phyloP scores from a whole-genome alignment of 768 basidiomycete species.

The Hericium coralloides region DNA sequence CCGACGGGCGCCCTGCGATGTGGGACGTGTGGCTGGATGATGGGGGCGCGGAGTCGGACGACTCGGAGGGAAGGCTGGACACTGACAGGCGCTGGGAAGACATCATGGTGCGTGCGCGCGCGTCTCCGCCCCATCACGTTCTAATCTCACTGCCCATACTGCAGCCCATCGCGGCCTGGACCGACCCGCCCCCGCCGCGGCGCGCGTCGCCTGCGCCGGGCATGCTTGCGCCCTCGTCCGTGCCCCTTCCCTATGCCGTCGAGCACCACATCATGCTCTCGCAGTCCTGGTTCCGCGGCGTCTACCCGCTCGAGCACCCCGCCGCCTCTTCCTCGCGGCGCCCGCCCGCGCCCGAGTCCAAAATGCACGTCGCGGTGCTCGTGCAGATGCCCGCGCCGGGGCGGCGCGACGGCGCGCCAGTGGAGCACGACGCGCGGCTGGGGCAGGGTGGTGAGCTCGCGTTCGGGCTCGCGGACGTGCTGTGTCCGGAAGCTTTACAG shows the following conservation, averaged over 20 bases:
- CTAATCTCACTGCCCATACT: neutral
- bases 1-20: slow-evolving; percentile 1
- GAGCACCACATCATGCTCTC: neutral
- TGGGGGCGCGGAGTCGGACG: neutral
- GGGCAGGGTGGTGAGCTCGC: neutral
- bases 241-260: neutral
- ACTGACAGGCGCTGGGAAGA: neutral
- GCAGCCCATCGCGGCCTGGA: slow-evolving; percentile 12
- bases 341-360: neutral
- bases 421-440: neutral
- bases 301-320: neutral
- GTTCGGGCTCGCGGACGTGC: neutral
- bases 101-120: neutral
- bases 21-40: slow-evolving; percentile 7
- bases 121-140: neutral
- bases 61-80: neutral
- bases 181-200: neutral
- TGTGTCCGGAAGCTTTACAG: neutral
- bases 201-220: neutral
- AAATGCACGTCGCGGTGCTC: slow-evolving; percentile 5
- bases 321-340: neutral
- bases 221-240: neutral
- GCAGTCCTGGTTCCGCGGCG: slow-evolving; percentile 1
- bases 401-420: neutral
- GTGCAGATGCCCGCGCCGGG: slow-evolving; percentile 9